Evolutionary conservation across 495 filamentous ascomycete genomes (phyloP), one percentile per base, ranked within the genome.

Genomic region (Clohesyomyces aquaticus): DNA sequence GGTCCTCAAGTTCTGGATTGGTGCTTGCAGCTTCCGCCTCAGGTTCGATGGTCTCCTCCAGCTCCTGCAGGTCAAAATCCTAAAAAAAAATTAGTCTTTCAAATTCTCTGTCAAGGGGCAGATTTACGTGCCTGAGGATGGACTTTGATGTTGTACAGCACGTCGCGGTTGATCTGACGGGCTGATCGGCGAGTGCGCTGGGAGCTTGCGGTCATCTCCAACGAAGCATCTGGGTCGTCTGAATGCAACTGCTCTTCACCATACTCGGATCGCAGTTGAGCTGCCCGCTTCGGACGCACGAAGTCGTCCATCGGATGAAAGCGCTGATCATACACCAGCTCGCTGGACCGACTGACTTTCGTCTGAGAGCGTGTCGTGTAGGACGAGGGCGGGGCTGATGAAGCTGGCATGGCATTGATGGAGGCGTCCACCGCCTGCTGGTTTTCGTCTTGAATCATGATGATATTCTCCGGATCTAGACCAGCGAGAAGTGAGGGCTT

Each of bases 221-320:
- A 26, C 21, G 19, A 23, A 41, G 16, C n/a, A 28, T 11, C 43
- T 3, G 19, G 11, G 27, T n/a, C 25, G 28, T 49, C 53, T 10
- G 52, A 55, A n/a, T 18, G 10, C 1, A 29, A n/a, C 26, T 23
- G 4, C 6, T 48, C n/a, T 11, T 54, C 53, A 11, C 32, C 46
- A 22, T 68, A 57, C n/a, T 27, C 45, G 8, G 66, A 55, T 50
- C 32, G 55, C 1, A 23, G 46, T 43, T 63, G 68, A 10, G 70
- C 68, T 14, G 74, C 65, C 2, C 38, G 60, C 11, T 35, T 58
- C 1, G 73, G 74, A 22, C 59, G 47, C 14, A 71, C 45, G 14
- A 68, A 41, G 23, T 69, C 67, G 38, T 74, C 75, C 67, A 77
- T 72, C 19, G 75, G 75, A 61, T 77, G 75, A 25, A 67, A 72